phyloP scores from a whole-genome alignment of 352 stramenopile species.

The Phytophthora aleatoria region DNA sequence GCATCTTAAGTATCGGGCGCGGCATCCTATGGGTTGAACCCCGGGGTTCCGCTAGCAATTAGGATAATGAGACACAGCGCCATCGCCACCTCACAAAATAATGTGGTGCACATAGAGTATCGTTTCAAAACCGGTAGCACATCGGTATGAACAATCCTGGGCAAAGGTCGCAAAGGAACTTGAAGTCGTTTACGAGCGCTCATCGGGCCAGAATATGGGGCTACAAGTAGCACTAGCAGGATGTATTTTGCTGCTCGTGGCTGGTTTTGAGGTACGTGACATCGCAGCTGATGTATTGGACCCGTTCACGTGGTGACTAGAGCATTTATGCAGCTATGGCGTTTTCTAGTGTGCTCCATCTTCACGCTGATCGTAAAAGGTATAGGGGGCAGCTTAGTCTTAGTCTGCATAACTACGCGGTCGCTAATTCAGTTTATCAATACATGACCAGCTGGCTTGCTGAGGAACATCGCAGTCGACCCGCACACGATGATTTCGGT shows the following conservation, averaged over 20 bases:
- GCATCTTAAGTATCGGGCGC: constrained; percentile 73
- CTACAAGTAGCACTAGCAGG: constrained; percentile 22
- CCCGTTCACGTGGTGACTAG: not conserved
- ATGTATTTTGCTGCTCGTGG: constrained; percentile 17
- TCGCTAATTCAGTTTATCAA: not conserved
- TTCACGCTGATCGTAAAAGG: constrained; percentile 28
- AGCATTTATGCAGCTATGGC: constrained; percentile 23
- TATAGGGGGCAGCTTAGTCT: not conserved
- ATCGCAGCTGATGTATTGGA: not conserved
- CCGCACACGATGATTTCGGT: constrained; percentile 49
- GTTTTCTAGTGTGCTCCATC: constrained; percentile 19
- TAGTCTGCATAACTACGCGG: not conserved
- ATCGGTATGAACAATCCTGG: no score
- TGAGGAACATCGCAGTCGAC: constrained; percentile 56
- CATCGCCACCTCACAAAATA: no score
- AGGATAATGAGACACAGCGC: no score
- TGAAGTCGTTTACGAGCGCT: not conserved
- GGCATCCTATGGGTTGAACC: constrained; percentile 11
- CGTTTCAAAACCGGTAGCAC: no score
- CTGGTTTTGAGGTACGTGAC: constrained; percentile 20
- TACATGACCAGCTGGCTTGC: constrained; percentile 40
- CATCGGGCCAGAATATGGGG: constrained; percentile 5
- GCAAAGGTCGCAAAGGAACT: not conserved
- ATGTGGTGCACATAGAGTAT: no score
- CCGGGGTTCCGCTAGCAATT: no score